A percentile compares a stretch with the other conserved stretches of the same genome.
phyloP scores from a whole-genome alignment of 352 stramenopile species.

The Pythium myriotylum region DNA sequence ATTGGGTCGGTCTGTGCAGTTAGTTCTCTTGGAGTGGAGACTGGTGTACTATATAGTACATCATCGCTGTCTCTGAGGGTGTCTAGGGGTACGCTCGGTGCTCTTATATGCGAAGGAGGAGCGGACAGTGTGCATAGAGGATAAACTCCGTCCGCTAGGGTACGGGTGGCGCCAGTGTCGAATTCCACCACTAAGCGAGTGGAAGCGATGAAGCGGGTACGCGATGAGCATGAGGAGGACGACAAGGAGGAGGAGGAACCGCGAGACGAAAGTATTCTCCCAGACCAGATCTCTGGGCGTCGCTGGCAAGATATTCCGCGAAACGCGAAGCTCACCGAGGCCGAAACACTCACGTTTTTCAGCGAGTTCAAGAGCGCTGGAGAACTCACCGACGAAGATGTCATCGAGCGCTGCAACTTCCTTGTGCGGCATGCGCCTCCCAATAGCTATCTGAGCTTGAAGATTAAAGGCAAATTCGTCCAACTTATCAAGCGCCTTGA shows the following conservation, averaged over 20 bases:
- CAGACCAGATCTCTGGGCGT: constrained; percentile 11
- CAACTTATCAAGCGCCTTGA: constrained; percentile 35
- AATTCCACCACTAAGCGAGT: no score
- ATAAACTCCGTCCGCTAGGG: no score
- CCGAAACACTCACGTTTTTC: constrained; percentile 35
- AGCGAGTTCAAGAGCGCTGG: constrained; percentile 32
- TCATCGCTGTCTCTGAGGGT: no score
- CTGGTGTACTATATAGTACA: no score
- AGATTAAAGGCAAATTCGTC: constrained; percentile 35
- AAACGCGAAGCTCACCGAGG: constrained; percentile 31
- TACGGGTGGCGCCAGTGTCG: no score
- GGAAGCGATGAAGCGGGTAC: no score
- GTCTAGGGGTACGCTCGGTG: no score
- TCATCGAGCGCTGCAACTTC: constrained; percentile 35
- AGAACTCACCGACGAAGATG: constrained; percentile 29
- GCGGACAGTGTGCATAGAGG: not conserved
- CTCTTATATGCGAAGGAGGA: not conserved
- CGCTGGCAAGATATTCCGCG: constrained; percentile 33
- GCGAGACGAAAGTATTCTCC: constrained; percentile 28
- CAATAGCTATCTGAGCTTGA: constrained; percentile 25
- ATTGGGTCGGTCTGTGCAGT: no score
- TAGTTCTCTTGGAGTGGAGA: no score
- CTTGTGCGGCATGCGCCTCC: constrained; percentile 33
- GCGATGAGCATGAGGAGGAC: constrained; percentile 4
- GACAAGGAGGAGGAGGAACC: constrained; percentile 14